Evolutionary conservation across 352 stramenopile species (phyloP), one percentile per base, ranked within the genome.

Genomic region (Thalassiosira hispida): DNA sequence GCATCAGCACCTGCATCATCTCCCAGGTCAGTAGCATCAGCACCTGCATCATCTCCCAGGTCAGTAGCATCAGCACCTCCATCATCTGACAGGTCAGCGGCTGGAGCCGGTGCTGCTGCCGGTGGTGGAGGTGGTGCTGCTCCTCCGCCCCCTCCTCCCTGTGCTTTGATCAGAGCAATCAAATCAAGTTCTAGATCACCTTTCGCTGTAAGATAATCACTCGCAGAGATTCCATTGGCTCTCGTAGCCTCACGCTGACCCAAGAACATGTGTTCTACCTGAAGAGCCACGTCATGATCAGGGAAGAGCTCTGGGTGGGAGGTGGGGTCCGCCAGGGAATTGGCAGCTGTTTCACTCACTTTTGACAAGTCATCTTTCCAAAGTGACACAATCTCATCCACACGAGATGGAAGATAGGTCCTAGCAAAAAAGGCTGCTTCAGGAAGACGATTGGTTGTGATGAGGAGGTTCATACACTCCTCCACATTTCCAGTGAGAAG

Each of bases 361-460:
- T 84, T 86, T 2, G 79, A 65, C 16, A 98, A 88, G 77, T 98
- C 96, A 62, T 97, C 88, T 71, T 98, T 97, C 97, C 97, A 99
- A 53, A 98, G 88, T 51, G 95, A 92, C 68, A 99, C 96, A 69
- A 98, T 96, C n/a, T 97, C 84, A 25, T 95, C 85, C 42, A 99
- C 96, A 71, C 96, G 95, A 0, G 95, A 98, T 47, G 98, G 98
- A 29, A 97, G 92, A 85, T 99, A 99, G 29, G 97, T 99, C 47
- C 97, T 95, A 12, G 97, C 96, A 86, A 99, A 98, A 86, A 99
- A 98, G 0, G 97, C 97, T 20, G 98, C 97, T 83, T 99, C 97
- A 5, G 98, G 97, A 53, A 98, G 92, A 40, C 97, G 91, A 70
- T 98, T 97, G 0, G 95, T 97, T 42, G 96, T 90, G 57, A 98